Percentiles rank a stretch among this genome's conserved stretches.
Conservation (phyloP, 139 green algal genomes). For the Zygnema cylindricum region DNA sequence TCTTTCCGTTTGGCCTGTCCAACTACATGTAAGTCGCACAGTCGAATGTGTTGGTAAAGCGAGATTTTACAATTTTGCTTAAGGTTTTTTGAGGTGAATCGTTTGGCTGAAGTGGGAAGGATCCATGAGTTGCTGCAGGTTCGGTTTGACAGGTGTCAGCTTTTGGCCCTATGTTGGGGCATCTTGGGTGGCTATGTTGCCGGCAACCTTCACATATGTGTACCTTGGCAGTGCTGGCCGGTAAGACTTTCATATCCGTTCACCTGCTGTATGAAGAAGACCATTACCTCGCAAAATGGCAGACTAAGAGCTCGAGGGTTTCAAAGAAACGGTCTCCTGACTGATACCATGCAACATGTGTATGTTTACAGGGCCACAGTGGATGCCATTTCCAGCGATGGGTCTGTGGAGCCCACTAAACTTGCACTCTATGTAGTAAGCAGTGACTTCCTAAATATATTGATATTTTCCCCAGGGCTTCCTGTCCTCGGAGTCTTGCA, state of each 20-base stretch:
- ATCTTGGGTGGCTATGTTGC: slow-evolving; percentile 91
- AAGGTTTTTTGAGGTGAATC: too few relatives aligned
- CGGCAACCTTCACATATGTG: slow-evolving; percentile 78
- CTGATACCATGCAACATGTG: too few relatives aligned
- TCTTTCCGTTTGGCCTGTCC: slow-evolving; percentile 86
- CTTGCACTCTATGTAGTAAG: background rate
- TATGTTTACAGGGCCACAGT: background rate
- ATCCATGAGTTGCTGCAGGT: slow-evolving; percentile 18
- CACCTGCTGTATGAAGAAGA: too few relatives aligned
- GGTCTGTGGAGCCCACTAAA: background rate
- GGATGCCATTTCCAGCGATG: background rate
- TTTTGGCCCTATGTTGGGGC: slow-evolving; percentile 79
- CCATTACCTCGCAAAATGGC: too few relatives aligned
- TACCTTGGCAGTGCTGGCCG: slow-evolving; percentile 26
- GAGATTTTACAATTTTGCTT: too few relatives aligned
- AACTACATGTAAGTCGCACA: slow-evolving; percentile 87
- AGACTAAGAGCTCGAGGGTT: too few relatives aligned
- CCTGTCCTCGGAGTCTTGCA: too few relatives aligned
- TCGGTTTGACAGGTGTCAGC: slow-evolving; percentile 82
- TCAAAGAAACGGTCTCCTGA: too few relatives aligned
- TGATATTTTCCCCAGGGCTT: too few relatives aligned
- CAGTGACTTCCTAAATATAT: background rate
- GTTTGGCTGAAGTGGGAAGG: too few relatives aligned
- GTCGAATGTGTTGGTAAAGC: too few relatives aligned
- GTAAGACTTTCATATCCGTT: too few relatives aligned